Evolutionary conservation across 805 yeast genomes (phyloP).

Genomic region (Cyberlindnera galapagoensis): DNA sequence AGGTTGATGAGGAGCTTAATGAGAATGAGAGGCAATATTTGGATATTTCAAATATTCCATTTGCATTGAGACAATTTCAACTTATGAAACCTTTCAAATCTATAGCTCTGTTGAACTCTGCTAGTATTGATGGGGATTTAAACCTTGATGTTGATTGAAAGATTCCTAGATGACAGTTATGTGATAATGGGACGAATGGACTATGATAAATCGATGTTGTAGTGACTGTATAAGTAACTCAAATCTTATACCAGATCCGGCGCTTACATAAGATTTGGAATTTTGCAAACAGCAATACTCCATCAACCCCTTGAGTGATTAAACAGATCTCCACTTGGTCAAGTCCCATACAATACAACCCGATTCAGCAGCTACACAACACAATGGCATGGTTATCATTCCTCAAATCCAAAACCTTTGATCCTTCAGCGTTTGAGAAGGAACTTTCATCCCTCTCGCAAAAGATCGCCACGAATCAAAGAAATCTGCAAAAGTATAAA

Average conservation of each 20-base stretch:
- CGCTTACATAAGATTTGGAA: too few relatives aligned
- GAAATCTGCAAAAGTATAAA: slow-evolving; percentile 17
- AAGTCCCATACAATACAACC: background rate
- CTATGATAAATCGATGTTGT: too few relatives aligned
- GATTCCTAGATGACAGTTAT: too few relatives aligned
- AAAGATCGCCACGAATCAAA: slow-evolving; percentile 27
- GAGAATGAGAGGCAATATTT: slow-evolving; percentile 3
- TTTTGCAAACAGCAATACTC: too few relatives aligned
- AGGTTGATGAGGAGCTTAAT: slow-evolving; percentile 2
- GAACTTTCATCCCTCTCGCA: slow-evolving; percentile 33
- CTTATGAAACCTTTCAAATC: slow-evolving; percentile 4
- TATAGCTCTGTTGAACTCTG: background rate
- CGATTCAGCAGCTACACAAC: background rate
- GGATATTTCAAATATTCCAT: slow-evolving; percentile 3
- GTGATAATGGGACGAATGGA: too few relatives aligned
- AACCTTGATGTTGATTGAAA: slow-evolving; percentile 5
- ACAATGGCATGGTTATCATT: slow-evolving; percentile 22
- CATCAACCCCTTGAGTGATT: too few relatives aligned
- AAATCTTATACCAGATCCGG: too few relatives aligned
- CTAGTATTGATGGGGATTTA: background rate
- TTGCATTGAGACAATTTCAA: background rate
- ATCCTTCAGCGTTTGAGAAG: slow-evolving; percentile 38
- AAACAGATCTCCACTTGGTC: too few relatives aligned
- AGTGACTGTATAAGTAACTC: too few relatives aligned
- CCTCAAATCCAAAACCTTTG: slow-evolving; percentile 28